These are phyloP conservation scores for Gossypium longicalyx DNA, from an alignment of 345 rosid genomes.

Conservation along the genomic window DNA sequence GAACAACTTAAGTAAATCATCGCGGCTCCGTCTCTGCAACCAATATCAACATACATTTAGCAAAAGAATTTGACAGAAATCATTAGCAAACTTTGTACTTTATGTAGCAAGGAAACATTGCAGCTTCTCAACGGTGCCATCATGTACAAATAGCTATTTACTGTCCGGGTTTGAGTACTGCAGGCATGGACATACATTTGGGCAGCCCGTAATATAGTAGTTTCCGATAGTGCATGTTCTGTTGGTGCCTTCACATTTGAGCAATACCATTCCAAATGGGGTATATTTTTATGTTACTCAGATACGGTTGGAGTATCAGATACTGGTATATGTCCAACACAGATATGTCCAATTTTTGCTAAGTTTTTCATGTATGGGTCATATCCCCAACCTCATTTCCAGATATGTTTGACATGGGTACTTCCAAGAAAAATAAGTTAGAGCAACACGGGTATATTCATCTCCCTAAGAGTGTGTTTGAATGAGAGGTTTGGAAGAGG, in stretches of 20 bases:
- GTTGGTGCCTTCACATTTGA: background rate
- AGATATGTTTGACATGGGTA: too few relatives aligned
- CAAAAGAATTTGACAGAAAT: background rate
- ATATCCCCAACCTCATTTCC: too few relatives aligned
- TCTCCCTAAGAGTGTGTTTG: too few relatives aligned
- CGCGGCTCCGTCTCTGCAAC: slow-evolving; percentile 63
- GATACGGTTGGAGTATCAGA: background rate
- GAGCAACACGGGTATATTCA: too few relatives aligned
- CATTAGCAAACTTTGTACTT: background rate
- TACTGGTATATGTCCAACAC: background rate
- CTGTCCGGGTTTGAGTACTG: background rate
- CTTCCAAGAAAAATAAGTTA: too few relatives aligned
- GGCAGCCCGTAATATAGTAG: background rate
- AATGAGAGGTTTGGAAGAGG: too few relatives aligned
- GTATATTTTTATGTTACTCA: background rate
- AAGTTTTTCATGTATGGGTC: background rate
- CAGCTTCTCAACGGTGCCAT: background rate
- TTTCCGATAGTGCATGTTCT: background rate
- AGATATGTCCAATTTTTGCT: background rate
- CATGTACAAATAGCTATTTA: background rate
- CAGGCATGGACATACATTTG: background rate
- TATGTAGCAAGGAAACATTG: background rate
- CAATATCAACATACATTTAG: background rate
- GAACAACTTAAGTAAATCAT: slow-evolving; percentile 65
- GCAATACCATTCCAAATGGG: background rate